Evolutionary conservation across 2,329 filamentous ascomycete genomes (phyloP).

Genomic region (Nothophoma quercina): DNA sequence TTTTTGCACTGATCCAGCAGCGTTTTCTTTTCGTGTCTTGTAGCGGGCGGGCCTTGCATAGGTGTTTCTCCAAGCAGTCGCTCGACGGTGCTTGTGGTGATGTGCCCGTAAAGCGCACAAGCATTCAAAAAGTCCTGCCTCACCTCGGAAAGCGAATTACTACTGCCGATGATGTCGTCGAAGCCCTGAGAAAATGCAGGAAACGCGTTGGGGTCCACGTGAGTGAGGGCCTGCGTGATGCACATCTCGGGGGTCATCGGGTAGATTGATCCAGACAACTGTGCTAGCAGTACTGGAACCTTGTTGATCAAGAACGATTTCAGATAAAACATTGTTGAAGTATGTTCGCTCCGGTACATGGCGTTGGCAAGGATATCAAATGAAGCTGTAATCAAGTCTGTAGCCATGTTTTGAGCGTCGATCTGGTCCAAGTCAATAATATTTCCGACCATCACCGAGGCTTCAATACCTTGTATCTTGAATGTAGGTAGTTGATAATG

Average conservation of each 20-base stretch:
- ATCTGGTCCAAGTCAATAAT: slow-evolving; percentile 61
- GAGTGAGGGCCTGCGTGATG: slow-evolving; percentile 70
- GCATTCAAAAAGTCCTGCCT: slow-evolving; percentile 87
- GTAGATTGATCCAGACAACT: slow-evolving; percentile 65
- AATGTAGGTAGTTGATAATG: slow-evolving; percentile 81
- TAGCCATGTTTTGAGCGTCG: slow-evolving; percentile 77
- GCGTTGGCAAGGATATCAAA: slow-evolving; percentile 92
- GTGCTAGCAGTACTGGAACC: slow-evolving; percentile 67
- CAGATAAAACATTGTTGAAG: slow-evolving; percentile 71
- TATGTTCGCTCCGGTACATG: slow-evolving; percentile 73
- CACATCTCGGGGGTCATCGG: slow-evolving; percentile 69
- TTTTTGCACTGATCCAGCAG: slow-evolving; percentile 79
- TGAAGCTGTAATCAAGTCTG: slow-evolving; percentile 84
- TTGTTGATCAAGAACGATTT: slow-evolving; percentile 87
- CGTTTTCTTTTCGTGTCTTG: slow-evolving; percentile 78
- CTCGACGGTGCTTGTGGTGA: slow-evolving; percentile 79
- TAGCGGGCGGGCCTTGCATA: slow-evolving; percentile 77
- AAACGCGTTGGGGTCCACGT: slow-evolving; percentile 68
- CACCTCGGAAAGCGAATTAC: slow-evolving; percentile 69
- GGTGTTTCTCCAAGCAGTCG: slow-evolving; percentile 83
- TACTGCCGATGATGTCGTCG: slow-evolving; percentile 62
- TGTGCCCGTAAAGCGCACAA: slow-evolving; percentile 86
- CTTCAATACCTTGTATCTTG: slow-evolving; percentile 76
- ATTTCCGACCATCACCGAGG: slow-evolving; percentile 13
- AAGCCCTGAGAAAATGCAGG: slow-evolving; percentile 71